Evolutionary conservation across 257 asterid genomes (phyloP).

Genomic region (Catharanthus roseus): DNA sequence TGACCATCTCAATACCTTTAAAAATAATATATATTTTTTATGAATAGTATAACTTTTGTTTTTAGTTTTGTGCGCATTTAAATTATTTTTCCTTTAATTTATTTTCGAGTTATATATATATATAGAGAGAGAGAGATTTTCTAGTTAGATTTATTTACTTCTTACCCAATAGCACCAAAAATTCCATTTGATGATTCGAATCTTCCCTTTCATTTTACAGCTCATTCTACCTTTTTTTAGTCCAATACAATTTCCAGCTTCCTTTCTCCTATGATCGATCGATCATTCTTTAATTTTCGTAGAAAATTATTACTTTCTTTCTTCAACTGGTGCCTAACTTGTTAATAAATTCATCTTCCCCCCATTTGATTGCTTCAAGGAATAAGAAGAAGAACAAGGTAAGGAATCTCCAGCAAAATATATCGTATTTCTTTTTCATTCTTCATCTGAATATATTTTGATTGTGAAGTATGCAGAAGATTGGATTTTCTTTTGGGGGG

Average conservation of each 20-base stretch:
- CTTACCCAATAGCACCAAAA: background rate
- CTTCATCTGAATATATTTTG: background rate
- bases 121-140: too few relatives aligned
- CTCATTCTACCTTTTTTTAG: constrained; percentile 8
- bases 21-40: too few relatives aligned
- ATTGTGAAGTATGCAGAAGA: background rate
- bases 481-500: background rate
- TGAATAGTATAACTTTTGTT: too few relatives aligned
- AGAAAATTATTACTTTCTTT: background rate
- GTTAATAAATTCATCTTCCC: constrained; percentile 11
- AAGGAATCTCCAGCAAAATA: background rate
- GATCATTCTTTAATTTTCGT: background rate
- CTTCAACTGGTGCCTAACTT: constrained; percentile 10
- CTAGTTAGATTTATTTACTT: too few relatives aligned
- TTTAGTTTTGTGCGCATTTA: too few relatives aligned
- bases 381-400: constrained; percentile 10
- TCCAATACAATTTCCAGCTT: background rate
- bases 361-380: constrained; percentile 11
- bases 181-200: constrained; percentile 17
- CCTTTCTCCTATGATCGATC: background rate
- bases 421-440: background rate
- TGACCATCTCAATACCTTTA: too few relatives aligned
- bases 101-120: too few relatives aligned
- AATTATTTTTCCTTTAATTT: too few relatives aligned
- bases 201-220: constrained; percentile 18